These are phyloP conservation scores for Ceratocystis ficicola DNA, from an alignment of 2,329 filamentous ascomycete species.

Conservation along the genomic window DNA sequence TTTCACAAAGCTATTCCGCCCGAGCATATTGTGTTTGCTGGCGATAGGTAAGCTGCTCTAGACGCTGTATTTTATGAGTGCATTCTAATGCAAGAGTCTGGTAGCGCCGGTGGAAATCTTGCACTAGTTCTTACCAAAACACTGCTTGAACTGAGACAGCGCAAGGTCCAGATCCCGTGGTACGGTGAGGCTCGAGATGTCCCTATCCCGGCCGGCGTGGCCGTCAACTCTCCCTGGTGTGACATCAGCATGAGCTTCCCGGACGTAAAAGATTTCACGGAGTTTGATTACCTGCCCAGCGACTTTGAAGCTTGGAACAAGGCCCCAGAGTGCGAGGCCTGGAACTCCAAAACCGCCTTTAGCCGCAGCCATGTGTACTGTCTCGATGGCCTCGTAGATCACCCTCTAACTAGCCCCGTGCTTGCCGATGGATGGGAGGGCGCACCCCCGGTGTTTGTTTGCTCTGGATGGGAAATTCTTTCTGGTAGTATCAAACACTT, in stretches of 20 bases:
- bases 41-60: slow-evolving; percentile 44
- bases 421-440: slow-evolving; percentile 47
- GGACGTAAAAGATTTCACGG: slow-evolving; percentile 26
- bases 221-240: slow-evolving; percentile 55
- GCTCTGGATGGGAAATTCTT: slow-evolving; percentile 59
- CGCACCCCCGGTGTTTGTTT: slow-evolving; percentile 54
- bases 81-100: not conserved
- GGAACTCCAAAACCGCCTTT: slow-evolving; percentile 40
- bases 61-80: not conserved
- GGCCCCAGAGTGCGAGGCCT: slow-evolving; percentile 38
- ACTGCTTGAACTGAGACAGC: slow-evolving; percentile 48
- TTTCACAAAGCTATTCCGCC: slow-evolving; percentile 54
- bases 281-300: slow-evolving; percentile 36
- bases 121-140: slow-evolving; percentile 54
- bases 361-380: slow-evolving; percentile 44
- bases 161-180: slow-evolving; percentile 42
- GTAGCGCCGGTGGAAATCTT: slow-evolving; percentile 61
- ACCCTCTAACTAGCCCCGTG: slow-evolving; percentile 58
- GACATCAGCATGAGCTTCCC: slow-evolving; percentile 50
- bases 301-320: slow-evolving; percentile 21
- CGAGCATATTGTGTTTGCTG: slow-evolving; percentile 55
- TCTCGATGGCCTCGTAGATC: slow-evolving; percentile 42
- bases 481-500: slow-evolving; percentile 54
- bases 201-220: slow-evolving; percentile 54
- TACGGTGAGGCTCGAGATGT: slow-evolving; percentile 46